Percentiles rank a stretch among this genome's conserved stretches.
phyloP scores from a whole-genome alignment of 2,329 filamentous ascomycete species.

The Tolypocladium pustulatum region DNA sequence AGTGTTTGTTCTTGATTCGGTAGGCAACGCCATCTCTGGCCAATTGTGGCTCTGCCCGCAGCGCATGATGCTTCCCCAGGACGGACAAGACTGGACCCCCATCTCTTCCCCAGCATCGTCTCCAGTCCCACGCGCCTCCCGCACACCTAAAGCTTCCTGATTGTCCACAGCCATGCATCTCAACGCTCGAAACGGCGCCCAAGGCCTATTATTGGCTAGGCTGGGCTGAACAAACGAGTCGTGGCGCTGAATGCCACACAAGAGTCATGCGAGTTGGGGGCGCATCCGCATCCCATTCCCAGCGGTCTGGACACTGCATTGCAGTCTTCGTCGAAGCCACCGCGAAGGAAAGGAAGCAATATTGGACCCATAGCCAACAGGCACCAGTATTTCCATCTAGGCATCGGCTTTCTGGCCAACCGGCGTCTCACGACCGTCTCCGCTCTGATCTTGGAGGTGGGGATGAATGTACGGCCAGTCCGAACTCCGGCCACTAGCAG shows the following conservation, averaged over 20 bases:
- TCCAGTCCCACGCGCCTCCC: neutral
- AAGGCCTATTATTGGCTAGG: neutral
- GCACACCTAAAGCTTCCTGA: neutral
- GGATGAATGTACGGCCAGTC: neutral
- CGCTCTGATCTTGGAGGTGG: neutral
- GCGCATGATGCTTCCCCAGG: neutral
- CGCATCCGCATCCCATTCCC: neutral
- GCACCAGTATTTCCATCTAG: neutral
- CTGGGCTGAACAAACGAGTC: neutral
- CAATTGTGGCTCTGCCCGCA: neutral
- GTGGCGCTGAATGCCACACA: neutral
- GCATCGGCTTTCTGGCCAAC: slow-evolving; percentile 2
- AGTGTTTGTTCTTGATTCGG: neutral
- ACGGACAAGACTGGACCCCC: neutral
- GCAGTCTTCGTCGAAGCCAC: neutral
- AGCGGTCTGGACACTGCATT: neutral
- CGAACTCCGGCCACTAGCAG: neutral
- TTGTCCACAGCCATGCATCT: neutral
- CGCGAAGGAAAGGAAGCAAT: neutral
- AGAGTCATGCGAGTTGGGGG: neutral
- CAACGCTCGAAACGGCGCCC: neutral
- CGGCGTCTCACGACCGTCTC: neutral
- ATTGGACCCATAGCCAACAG: slow-evolving; percentile 1
- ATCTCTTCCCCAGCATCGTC: neutral
- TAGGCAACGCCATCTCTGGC: neutral